phyloP scores from a whole-genome alignment of 768 basidiomycete species.

The Ramaria sp. region DNA sequence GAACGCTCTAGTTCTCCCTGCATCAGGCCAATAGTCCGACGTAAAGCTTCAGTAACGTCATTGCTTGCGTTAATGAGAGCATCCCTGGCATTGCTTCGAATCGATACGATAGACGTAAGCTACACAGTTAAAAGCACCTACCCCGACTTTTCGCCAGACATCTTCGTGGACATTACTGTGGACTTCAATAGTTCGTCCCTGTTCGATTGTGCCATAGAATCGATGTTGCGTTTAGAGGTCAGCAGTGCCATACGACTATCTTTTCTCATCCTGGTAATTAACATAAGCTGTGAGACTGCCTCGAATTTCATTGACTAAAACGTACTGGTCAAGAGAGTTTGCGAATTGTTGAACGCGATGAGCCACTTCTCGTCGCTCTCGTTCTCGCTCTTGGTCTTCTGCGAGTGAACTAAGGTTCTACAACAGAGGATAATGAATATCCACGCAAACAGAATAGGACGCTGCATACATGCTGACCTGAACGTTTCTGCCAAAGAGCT shows the following conservation, averaged over 20 bases:
- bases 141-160: conserved; percentile 49
- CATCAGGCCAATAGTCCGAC: conserved; percentile 78
- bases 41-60: conserved; percentile 79
- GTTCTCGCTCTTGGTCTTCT: conserved; percentile 52
- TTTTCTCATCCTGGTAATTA: conserved; percentile 31
- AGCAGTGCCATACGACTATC: conserved; percentile 62
- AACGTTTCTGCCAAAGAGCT: conserved; percentile 47
- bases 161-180: conserved; percentile 37
- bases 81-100: conserved; percentile 28
- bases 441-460: too few relatives aligned
- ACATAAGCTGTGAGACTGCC: conserved; percentile 18
- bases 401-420: conserved; percentile 60
- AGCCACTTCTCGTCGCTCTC: conserved; percentile 40
- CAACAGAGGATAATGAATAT: conserved; percentile 11
- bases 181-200: conserved; percentile 61
- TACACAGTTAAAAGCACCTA: conserved; percentile 24
- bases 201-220: conserved; percentile 43
- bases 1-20: conserved; percentile 87
- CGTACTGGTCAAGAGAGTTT: conserved; percentile 40
- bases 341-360: conserved; percentile 33
- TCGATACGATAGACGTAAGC: not conserved
- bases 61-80: conserved; percentile 80
- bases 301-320: conserved; percentile 9
- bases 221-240: conserved; percentile 62
- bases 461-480: conserved; percentile 35